phyloP scores from a whole-genome alignment of 768 basidiomycete species.

The Lepiota venenata region DNA sequence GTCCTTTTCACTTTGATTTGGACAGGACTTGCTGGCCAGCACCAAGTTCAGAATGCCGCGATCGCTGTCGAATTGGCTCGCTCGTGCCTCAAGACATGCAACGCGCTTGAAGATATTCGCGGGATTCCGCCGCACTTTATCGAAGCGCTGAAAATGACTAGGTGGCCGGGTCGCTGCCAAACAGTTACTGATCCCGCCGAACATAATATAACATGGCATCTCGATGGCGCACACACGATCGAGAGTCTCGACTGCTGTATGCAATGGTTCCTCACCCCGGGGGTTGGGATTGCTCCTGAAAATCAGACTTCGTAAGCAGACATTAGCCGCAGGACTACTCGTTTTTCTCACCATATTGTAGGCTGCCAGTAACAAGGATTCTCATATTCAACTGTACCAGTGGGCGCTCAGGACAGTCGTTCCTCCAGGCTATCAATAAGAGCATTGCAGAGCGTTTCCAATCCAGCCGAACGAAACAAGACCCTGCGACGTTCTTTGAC shows the following conservation, averaged over 20 bases:
- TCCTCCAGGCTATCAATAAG: constrained; percentile 60
- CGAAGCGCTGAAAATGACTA: constrained; percentile 60
- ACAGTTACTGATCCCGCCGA: constrained; percentile 60
- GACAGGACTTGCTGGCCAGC: constrained; percentile 77
- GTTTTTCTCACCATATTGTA: constrained; percentile 6
- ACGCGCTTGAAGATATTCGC: constrained; percentile 19
- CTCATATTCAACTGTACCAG: constrained; percentile 95
- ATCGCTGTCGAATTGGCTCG: constrained; percentile 76
- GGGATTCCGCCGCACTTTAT: constrained; percentile 52
- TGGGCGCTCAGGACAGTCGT: constrained; percentile 75
- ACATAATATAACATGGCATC: constrained; percentile 68
- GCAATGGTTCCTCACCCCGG: constrained; percentile 79
- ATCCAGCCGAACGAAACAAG: constrained; percentile 32
- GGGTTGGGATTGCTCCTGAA: constrained; percentile 40
- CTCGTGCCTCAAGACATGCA: constrained; percentile 50
- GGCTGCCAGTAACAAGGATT: constrained; percentile 41
- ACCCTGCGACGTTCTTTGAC: constrained; percentile 58
- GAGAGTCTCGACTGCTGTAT: constrained; percentile 88
- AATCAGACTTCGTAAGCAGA: constrained; percentile 2
- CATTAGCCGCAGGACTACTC: constrained; percentile 3
- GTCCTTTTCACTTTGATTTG: constrained; percentile 6
- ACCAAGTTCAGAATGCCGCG: constrained; percentile 86
- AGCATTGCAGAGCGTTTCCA: constrained; percentile 47
- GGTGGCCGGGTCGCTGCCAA: constrained; percentile 97
- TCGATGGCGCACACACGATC: constrained; percentile 94